These are phyloP conservation scores for Gynandropsis gynandra DNA, from an alignment of 345 rosid genomes.

Conservation along the genomic window DNA sequence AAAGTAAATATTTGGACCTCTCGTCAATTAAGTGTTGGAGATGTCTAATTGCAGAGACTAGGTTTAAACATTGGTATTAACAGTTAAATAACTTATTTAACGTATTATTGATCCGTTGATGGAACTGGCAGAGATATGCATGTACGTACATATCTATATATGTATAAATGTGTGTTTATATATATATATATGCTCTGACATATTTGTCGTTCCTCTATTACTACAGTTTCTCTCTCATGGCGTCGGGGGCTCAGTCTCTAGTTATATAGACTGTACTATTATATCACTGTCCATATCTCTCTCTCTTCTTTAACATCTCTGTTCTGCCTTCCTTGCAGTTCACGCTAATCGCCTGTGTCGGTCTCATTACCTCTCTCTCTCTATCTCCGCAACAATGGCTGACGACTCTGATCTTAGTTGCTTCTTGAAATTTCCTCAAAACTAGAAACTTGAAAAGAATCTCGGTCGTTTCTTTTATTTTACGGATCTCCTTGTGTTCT, in stretches of 20 bases:
- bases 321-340: conserved; percentile 45
- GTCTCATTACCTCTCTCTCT: conserved; percentile 21
- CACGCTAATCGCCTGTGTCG: conserved; percentile 79
- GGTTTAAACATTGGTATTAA: no score
- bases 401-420: conserved; percentile 14
- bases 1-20: no score
- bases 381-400: conserved; percentile 9
- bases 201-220: conserved; percentile 16
- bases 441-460: background rate
- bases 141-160: no score
- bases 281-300: conserved; percentile 22
- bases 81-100: no score
- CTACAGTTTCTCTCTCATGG: conserved; percentile 20
- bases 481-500: no score
- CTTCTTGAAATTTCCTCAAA: conserved; percentile 2
- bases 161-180: no score
- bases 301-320: conserved; percentile 57
- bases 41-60: no score
- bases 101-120: no score
- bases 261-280: conserved; percentile 20
- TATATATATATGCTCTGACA: conserved; percentile 24
- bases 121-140: no score
- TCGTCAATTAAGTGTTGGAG: no score
- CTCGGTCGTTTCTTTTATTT: background rate
- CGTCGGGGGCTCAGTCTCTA: conserved; percentile 24